A percentile compares a stretch with the other conserved stretches of the same genome.
Conservation (phyloP, 1,284 basidiomycete species). For the Porogramme epimiltina region DNA sequence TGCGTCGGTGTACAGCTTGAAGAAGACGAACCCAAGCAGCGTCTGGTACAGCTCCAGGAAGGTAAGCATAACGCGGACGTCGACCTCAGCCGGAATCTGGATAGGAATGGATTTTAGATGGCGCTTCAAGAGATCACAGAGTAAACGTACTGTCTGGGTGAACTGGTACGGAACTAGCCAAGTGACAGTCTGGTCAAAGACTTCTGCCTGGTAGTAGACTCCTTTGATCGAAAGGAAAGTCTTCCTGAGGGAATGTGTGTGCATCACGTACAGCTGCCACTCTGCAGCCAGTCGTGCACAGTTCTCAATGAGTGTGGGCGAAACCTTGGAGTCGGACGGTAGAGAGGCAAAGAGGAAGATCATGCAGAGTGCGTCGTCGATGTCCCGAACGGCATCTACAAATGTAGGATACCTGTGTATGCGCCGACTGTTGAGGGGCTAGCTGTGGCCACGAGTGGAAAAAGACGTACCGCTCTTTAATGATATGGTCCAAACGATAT, state of each 20-base stretch:
- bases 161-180: constrained; percentile 99
- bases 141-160: constrained; percentile 80
- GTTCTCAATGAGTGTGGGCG: constrained; percentile 86
- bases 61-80: constrained; percentile 97
- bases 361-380: constrained; percentile 97
- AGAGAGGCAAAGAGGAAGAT: constrained; percentile 91
- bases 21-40: constrained; percentile 92
- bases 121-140: background rate
- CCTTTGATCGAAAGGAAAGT: constrained; percentile 98
- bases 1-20: constrained; percentile 95
- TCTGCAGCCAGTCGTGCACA: constrained; percentile 89
- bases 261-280: constrained; percentile 97
- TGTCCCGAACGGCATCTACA: constrained; percentile 92
- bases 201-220: constrained; percentile 96
- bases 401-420: constrained; percentile 90
- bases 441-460: no score
- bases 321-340: constrained; percentile 81
- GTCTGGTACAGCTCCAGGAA: constrained; percentile 99
- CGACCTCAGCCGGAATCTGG: constrained; percentile 92
- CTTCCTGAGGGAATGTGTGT: constrained; percentile 84
- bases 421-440: background rate
- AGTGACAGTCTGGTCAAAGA: constrained; percentile 90
- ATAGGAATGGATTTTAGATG: constrained; percentile 5
- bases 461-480: constrained; percentile 88
- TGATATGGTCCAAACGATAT: constrained; percentile 92